Evolutionary conservation across 2,329 filamentous ascomycete species (phyloP).

Genomic region (Colletotrichum sp.): DNA sequence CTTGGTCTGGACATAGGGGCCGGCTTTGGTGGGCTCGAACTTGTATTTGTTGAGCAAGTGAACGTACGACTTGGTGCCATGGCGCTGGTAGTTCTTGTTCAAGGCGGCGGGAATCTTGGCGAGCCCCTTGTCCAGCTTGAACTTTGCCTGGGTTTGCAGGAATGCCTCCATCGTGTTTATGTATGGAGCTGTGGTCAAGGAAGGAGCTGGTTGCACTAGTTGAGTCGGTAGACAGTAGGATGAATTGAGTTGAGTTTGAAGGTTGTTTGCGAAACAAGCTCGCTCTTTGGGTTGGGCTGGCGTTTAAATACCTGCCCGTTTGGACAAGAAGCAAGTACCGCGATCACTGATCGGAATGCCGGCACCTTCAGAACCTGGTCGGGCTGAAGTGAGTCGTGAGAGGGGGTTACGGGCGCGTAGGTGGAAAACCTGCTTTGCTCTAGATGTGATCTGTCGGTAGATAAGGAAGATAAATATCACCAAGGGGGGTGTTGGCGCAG

Average conservation of each 20-base stretch:
- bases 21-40: slow-evolving; percentile 16
- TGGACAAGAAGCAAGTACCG: neutral
- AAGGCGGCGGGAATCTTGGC: neutral
- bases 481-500: neutral
- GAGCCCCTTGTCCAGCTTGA: slow-evolving; percentile 11
- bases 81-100: slow-evolving; percentile 14
- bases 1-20: slow-evolving; percentile 12
- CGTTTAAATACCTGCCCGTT: neutral
- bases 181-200: neutral
- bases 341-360: neutral
- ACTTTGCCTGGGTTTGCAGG: slow-evolving; percentile 11
- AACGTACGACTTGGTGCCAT: slow-evolving; percentile 16
- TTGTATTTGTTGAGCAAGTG: slow-evolving; percentile 18
- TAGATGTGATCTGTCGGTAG: neutral
- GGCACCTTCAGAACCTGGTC: neutral
- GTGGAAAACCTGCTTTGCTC: neutral
- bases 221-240: neutral
- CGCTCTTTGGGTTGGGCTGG: neutral
- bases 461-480: neutral
- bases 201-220: neutral
- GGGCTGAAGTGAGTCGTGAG: neutral
- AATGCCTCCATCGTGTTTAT: neutral
- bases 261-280: neutral
- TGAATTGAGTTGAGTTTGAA: neutral
- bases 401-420: neutral